These are phyloP conservation scores for Syncephalis plumigaleata DNA, from an alignment of 371 early-diverging fungal species.

Conservation along the genomic window DNA sequence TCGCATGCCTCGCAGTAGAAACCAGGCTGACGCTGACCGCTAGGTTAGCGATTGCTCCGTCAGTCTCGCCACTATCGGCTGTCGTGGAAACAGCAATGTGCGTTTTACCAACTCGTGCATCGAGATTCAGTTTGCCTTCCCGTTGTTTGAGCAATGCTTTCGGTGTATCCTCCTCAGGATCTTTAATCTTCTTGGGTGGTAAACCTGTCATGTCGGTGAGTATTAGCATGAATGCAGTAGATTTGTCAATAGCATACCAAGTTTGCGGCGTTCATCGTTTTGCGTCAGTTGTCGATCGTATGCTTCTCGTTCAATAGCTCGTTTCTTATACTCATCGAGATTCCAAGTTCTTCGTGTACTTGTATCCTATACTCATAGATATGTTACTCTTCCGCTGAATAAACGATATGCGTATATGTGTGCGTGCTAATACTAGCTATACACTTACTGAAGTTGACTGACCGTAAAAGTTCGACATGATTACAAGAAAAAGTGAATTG, in stretches of 20 bases:
- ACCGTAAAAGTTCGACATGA: too few relatives aligned
- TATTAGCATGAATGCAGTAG: background rate
- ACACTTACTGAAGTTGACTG: too few relatives aligned
- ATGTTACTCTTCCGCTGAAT: too few relatives aligned
- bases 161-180: conserved; percentile 4
- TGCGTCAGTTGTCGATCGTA: conserved; percentile 13
- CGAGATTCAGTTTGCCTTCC: conserved; percentile 41
- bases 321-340: conserved; percentile 31
- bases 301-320: conserved; percentile 33
- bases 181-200: background rate
- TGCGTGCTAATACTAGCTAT: too few relatives aligned
- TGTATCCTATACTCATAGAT: too few relatives aligned
- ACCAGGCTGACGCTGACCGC: conserved; percentile 58
- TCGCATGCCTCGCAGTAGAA: conserved; percentile 85
- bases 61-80: too few relatives aligned
- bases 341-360: conserved; percentile 39
- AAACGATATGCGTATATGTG: too few relatives aligned
- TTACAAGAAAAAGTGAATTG: too few relatives aligned
- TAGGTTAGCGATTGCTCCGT: conserved; percentile 17
- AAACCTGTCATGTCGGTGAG: background rate
- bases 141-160: conserved; percentile 14
- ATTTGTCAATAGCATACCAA: conserved; percentile 5
- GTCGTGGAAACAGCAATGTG: conserved; percentile 33
- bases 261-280: conserved; percentile 18
- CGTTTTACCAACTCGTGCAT: conserved; percentile 58